Base-by-base conservation (phyloP, 2,329 filamentous ascomycete genomes). In the Endoconidiophora polonica region DNA sequence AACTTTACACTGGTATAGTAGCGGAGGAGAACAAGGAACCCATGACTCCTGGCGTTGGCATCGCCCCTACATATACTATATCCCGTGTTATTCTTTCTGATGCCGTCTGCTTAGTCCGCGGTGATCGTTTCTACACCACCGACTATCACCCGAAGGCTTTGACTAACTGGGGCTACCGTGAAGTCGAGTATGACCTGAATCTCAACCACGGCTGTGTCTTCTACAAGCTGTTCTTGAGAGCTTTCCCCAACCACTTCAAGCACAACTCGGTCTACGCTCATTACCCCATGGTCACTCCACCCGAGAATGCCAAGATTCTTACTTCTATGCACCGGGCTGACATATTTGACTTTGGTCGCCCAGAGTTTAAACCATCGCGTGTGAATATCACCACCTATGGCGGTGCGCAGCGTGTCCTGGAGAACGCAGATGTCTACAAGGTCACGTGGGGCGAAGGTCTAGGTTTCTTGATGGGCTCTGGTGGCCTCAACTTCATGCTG, bases 101-200 rank as follows among this genome's bases (percentile, higher is more conserved):
- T 57, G 83, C 84, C 1, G 82, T 88, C 0, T 74, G 79, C n/a
- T 71, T 90, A 4, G 83, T 87, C 5, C 75, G 84, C 22, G 82
- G 83, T 33, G 85, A 91, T 59, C 69, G 85, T 18, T 81, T 85
- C 66, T 87, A 87, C 66, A 88, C 83, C 0, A 70, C 64, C n/a
- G 84, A 90, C 62, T 88, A 83, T 61, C 77, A 80, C 56, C 76
- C 85, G 0, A 74, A 77, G 6, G 77, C 79, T 57, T 65, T 93
- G 44, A 93, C 86, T 1, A 87, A 86, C 64, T 94, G 85, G 85
- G 86, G 86, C 18, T 90, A 76, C 66, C 76, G 77, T 49, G 81
- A 86, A 60, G 81, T 76, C 3, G 72, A 83, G 18, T 85, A 81
- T 50, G 83, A 93, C 57, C 65, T 79, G 20, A 76, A 73, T 52